Evolutionary conservation across 2,329 filamentous ascomycete genomes (phyloP).

Genomic region (Alternaria conjuncta): DNA sequence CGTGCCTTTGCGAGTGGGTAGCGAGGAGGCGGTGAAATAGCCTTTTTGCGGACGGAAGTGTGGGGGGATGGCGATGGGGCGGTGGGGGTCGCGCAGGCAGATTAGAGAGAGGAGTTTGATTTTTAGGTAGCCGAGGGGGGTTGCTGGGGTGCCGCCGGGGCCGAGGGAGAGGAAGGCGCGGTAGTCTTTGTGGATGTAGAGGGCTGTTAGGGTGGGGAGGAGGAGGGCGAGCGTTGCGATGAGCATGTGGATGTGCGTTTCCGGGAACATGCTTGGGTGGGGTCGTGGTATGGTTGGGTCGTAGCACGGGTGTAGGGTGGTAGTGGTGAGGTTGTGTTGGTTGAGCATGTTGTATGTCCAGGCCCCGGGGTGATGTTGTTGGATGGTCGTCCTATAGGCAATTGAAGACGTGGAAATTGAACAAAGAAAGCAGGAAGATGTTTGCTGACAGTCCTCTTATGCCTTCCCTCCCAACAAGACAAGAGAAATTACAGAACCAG

Average conservation of each 20-base stretch:
- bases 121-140: slow-evolving; percentile 72
- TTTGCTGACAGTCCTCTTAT: not conserved
- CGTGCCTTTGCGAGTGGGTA: slow-evolving; percentile 68
- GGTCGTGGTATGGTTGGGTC: not conserved
- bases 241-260: slow-evolving; percentile 2
- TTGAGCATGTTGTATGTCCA: not conserved
- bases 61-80: slow-evolving; percentile 61
- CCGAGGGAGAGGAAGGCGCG: slow-evolving; percentile 77
- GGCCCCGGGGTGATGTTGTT: not conserved
- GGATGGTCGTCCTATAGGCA: not conserved
- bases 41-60: slow-evolving; percentile 62
- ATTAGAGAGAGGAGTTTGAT: slow-evolving; percentile 76
- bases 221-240: slow-evolving; percentile 18
- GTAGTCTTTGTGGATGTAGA: slow-evolving; percentile 72
- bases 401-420: not conserved
- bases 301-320: not conserved
- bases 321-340: not conserved
- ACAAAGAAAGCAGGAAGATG: not conserved
- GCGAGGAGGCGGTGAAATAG: slow-evolving; percentile 61
- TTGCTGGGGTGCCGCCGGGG: slow-evolving; percentile 80
- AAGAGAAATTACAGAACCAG: not conserved
- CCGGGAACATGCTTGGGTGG: not conserved
- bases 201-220: slow-evolving; percentile 34
- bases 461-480: not conserved
- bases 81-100: slow-evolving; percentile 73